phyloP scores from a whole-genome alignment of 768 basidiomycete genomes.

The Dentipellis fragilis region DNA sequence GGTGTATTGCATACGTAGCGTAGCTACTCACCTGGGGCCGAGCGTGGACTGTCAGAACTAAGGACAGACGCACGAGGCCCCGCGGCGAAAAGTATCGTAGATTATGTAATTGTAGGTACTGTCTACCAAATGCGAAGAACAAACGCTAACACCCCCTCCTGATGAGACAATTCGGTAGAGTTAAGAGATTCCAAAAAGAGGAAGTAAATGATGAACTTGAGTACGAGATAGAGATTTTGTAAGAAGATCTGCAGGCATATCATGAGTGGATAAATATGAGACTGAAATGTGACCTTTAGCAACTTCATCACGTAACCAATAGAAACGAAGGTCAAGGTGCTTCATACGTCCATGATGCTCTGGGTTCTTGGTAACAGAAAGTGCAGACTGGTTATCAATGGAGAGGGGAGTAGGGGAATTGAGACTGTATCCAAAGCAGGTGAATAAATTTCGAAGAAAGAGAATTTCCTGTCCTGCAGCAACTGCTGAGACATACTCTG shows the following conservation, averaged over 20 bases:
- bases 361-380: constrained; percentile 18
- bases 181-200: no score
- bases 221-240: no score
- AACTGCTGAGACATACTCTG: constrained; percentile 25
- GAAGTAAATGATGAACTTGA: no score
- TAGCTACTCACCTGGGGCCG: no score
- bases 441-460: constrained; percentile 19
- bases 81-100: no score
- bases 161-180: no score
- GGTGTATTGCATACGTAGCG: no score
- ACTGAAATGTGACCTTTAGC: constrained; percentile 12
- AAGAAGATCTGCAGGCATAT: neutral
- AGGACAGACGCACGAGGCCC: no score
- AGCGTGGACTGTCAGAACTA: no score
- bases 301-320: constrained; percentile 20
- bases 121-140: no score
- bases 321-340: constrained; percentile 28
- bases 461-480: constrained; percentile 17
- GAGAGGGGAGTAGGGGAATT: constrained; percentile 8
- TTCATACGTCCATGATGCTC: constrained; percentile 23
- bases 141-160: no score
- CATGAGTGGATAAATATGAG: neutral
- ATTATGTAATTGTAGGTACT: no score
- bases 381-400: constrained; percentile 23
- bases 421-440: constrained; percentile 13